Percentiles rank a stretch among this genome's conserved stretches.
Evolutionary conservation across 2,329 filamentous ascomycete species (phyloP).

Genomic region (Rutstroemia sp.): DNA sequence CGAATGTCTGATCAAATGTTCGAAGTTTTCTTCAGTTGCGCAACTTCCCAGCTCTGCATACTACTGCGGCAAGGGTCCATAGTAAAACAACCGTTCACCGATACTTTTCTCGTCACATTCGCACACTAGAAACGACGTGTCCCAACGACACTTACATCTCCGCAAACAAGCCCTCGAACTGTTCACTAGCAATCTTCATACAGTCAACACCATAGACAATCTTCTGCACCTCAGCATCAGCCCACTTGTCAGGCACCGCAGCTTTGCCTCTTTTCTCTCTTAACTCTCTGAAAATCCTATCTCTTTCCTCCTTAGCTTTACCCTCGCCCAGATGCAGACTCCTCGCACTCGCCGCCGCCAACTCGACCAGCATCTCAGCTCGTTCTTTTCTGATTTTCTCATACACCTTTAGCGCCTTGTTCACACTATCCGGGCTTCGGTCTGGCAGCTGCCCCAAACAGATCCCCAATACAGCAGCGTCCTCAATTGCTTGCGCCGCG

Average conservation of each 20-base stretch:
- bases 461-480: conserved; percentile 53
- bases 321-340: conserved; percentile 53
- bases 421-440: conserved; percentile 32
- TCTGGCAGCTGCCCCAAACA: conserved; percentile 36
- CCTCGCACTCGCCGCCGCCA: conserved; percentile 43
- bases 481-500: conserved; percentile 61
- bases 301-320: conserved; percentile 50
- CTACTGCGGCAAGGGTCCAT: too few relatives aligned
- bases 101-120: too few relatives aligned
- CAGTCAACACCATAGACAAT: conserved; percentile 44
- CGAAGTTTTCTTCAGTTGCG: too few relatives aligned
- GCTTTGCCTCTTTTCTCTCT: conserved; percentile 31
- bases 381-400: conserved; percentile 49
- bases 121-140: too few relatives aligned
- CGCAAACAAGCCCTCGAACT: too few relatives aligned
- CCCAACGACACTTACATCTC: too few relatives aligned
- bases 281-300: conserved; percentile 46
- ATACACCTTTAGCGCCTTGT: conserved; percentile 44
- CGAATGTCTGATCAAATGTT: too few relatives aligned
- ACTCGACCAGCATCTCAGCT: conserved; percentile 42
- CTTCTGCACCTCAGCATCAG: conserved; percentile 60
- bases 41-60: too few relatives aligned
- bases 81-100: too few relatives aligned
- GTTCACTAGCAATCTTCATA: not conserved
- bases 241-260: conserved; percentile 60